These are phyloP conservation scores for Colletotrichum coccodes DNA, from an alignment of 2,329 filamentous ascomycete species.

Conservation along the genomic window DNA sequence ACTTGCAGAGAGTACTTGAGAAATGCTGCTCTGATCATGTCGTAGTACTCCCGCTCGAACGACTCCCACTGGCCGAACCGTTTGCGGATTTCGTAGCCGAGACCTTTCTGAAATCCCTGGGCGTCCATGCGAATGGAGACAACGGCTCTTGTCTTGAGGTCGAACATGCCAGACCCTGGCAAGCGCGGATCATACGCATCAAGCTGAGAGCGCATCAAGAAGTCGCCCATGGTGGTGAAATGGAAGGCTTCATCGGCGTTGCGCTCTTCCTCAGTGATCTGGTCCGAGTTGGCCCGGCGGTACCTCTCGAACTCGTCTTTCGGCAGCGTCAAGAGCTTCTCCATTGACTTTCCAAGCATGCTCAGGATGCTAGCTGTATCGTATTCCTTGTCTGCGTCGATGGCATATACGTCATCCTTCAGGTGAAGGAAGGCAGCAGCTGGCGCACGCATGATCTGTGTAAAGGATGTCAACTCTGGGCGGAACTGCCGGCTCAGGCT, in stretches of 20 bases:
- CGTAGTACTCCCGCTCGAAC: slow-evolving; percentile 94
- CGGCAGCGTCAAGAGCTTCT: slow-evolving; percentile 88
- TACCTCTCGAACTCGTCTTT: slow-evolving; percentile 89
- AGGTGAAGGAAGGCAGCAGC: slow-evolving; percentile 84
- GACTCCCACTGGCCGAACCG: slow-evolving; percentile 86
- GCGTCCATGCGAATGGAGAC: slow-evolving; percentile 92
- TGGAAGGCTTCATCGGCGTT: slow-evolving; percentile 83
- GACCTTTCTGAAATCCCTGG: slow-evolving; percentile 74
- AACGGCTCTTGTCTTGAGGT: slow-evolving; percentile 94
- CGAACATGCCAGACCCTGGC: slow-evolving; percentile 93
- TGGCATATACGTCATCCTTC: slow-evolving; percentile 88
- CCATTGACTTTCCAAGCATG: slow-evolving; percentile 95
- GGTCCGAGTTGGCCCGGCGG: slow-evolving; percentile 72
- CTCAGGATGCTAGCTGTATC: slow-evolving; percentile 87
- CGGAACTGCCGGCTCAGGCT: slow-evolving; percentile 76
- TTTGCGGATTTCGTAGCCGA: slow-evolving; percentile 86
- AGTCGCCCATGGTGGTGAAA: slow-evolving; percentile 86
- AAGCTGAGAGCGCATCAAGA: slow-evolving; percentile 94
- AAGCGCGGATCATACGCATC: slow-evolving; percentile 89
- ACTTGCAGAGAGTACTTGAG: slow-evolving; percentile 97
- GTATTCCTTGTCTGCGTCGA: slow-evolving; percentile 94
- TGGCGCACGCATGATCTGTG: slow-evolving; percentile 76
- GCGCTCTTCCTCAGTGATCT: slow-evolving; percentile 77
- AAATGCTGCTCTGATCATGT: slow-evolving; percentile 95
- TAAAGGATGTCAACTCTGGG: slow-evolving; percentile 73